These are phyloP conservation scores for Russula sp. DNA, from an alignment of 768 basidiomycete genomes.

Conservation along the genomic window DNA sequence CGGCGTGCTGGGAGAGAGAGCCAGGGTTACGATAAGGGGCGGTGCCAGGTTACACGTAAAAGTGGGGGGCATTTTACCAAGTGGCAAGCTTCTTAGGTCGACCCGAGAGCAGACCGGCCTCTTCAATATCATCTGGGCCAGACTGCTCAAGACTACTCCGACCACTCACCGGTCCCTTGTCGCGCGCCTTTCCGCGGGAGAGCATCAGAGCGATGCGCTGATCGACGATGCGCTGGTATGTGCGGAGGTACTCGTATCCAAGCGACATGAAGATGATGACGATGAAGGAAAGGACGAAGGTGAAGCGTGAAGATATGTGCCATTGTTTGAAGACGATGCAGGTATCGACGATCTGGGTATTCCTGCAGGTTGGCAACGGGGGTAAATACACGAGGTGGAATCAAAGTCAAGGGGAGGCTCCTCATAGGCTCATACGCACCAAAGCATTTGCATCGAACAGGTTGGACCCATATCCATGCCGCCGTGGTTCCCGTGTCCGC, in stretches of 20 bases:
- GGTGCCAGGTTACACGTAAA: slow-evolving; percentile 35
- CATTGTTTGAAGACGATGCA: slow-evolving; percentile 77
- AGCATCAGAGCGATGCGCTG: slow-evolving; percentile 47
- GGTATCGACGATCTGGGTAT: slow-evolving; percentile 71
- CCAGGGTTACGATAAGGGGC: not conserved
- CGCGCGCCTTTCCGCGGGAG: slow-evolving; percentile 44
- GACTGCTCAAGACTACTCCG: slow-evolving; percentile 36
- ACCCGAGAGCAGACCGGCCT: slow-evolving; percentile 49
- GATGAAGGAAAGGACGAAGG: slow-evolving; percentile 60
- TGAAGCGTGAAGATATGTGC: slow-evolving; percentile 56
- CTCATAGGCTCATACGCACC: slow-evolving; percentile 36
- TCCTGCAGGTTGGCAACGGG: slow-evolving; percentile 39
- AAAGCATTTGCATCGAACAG: slow-evolving; percentile 81
- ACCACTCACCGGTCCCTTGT: slow-evolving; percentile 35
- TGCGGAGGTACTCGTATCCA: slow-evolving; percentile 76
- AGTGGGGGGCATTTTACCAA: slow-evolving; percentile 34
- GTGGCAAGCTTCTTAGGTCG: slow-evolving; percentile 34
- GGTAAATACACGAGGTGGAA: not conserved
- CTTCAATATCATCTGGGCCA: slow-evolving; percentile 40
- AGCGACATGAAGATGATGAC: slow-evolving; percentile 61
- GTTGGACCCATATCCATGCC: slow-evolving; percentile 43
- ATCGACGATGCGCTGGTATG: slow-evolving; percentile 56
- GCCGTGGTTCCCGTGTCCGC: slow-evolving; percentile 34
- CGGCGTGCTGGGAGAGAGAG: slow-evolving; percentile 34
- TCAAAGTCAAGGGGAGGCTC: not conserved